These are phyloP conservation scores for Podospora pseudopauciseta DNA, from an alignment of 495 filamentous ascomycete genomes.

Conservation along the genomic window DNA sequence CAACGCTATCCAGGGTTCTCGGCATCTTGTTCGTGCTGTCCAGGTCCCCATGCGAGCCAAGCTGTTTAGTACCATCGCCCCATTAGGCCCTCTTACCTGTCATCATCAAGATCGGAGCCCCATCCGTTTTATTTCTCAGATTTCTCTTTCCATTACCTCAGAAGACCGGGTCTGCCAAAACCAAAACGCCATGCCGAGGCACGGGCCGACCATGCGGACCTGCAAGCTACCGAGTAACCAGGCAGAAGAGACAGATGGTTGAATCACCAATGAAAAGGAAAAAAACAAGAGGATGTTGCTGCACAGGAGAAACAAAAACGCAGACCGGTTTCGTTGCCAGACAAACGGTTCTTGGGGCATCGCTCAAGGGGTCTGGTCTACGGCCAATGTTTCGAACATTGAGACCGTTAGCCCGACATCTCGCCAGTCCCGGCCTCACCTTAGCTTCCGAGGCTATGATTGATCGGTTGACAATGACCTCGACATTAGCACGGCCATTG, in stretches of 20 bases:
- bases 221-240: slow-evolving; percentile 19
- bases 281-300: background rate
- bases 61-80: background rate
- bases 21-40: background rate
- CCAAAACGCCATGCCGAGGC: slow-evolving; percentile 7
- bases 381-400: background rate
- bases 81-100: background rate
- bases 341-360: slow-evolving; percentile 9
- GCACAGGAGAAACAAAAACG: slow-evolving; percentile 1
- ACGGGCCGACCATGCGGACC: slow-evolving; percentile 20
- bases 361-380: background rate
- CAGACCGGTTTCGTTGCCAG: background rate
- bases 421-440: slow-evolving; percentile 8
- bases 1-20: background rate
- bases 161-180: background rate
- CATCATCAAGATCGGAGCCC: background rate
- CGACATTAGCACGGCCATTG: background rate
- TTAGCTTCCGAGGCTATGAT: slow-evolving; percentile 22
- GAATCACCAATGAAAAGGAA: slow-evolving; percentile 5
- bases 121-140: background rate
- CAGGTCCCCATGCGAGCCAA: background rate
- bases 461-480: slow-evolving; percentile 14
- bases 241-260: slow-evolving; percentile 4
- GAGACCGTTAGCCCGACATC: slow-evolving; percentile 6
- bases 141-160: background rate